Conservation (phyloP, 2,329 filamentous ascomycete genomes). For the Arthrinium puccinioides region DNA sequence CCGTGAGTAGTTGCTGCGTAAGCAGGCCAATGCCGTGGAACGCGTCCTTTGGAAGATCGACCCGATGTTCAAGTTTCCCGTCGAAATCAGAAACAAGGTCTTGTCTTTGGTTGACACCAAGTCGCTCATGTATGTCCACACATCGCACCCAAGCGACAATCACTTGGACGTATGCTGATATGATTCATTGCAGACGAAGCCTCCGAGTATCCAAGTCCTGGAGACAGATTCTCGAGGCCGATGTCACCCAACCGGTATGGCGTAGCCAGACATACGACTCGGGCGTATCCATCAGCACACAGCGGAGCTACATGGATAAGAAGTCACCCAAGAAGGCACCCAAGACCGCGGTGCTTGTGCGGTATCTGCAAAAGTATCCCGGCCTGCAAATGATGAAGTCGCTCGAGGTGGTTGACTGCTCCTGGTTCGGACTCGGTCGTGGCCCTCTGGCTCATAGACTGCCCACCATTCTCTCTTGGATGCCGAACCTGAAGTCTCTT, state of each 20-base stretch:
- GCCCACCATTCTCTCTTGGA: no score
- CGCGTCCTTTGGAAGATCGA: constrained; percentile 1
- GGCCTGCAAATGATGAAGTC: no score
- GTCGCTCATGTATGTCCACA: not conserved
- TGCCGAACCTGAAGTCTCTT: not conserved
- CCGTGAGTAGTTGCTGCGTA: constrained; percentile 5
- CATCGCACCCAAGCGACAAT: not conserved
- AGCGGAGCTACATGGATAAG: no score
- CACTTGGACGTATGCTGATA: not conserved
- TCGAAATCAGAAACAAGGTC: constrained; percentile 17
- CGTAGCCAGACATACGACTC: not conserved
- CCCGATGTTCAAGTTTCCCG: constrained; percentile 11
- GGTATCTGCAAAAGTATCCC: no score
- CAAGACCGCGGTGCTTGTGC: no score
- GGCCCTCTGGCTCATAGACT: no score
- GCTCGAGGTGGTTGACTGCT: no score
- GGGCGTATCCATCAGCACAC: no score
- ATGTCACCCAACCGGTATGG: no score
- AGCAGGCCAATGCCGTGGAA: not conserved
- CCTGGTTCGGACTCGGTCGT: no score
- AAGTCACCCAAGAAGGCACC: no score
- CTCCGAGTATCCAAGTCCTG: constrained; percentile 18
- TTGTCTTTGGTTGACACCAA: constrained; percentile 8
- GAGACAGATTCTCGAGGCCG: constrained; percentile 12
- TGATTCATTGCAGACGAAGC: constrained; percentile 3